Conservation (phyloP, 495 filamentous ascomycete species). For the Trypethelium eluteriae region DNA sequence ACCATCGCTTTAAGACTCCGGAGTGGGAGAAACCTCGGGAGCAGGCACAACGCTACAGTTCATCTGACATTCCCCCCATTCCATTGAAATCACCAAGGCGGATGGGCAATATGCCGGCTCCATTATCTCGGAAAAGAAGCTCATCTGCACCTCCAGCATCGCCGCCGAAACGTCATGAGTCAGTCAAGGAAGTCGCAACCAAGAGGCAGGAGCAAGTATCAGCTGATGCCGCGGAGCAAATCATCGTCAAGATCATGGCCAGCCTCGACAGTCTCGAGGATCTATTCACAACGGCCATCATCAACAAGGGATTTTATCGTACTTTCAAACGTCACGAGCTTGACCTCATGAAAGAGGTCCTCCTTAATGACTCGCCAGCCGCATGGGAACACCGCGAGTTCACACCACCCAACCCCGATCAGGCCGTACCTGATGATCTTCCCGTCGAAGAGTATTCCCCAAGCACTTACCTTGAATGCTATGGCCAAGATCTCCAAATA, state of each 20-base stretch:
- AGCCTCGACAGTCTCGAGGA: conserved; percentile 48
- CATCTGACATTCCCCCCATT: neutral
- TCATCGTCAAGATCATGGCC: conserved; percentile 47
- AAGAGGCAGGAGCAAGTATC: conserved; percentile 19
- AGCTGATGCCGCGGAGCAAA: conserved; percentile 39
- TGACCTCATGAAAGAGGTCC: conserved; percentile 46
- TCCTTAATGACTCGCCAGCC: conserved; percentile 52
- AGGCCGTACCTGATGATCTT: conserved; percentile 40
- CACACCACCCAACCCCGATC: conserved; percentile 47
- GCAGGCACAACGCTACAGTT: conserved; percentile 3
- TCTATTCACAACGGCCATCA: conserved; percentile 49
- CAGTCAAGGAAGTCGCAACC: conserved; percentile 1
- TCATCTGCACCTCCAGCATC: conserved; percentile 11
- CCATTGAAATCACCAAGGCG: neutral
- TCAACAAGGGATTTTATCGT: conserved; percentile 53
- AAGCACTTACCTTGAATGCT: conserved; percentile 47
- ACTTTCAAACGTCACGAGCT: conserved; percentile 56
- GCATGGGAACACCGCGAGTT: conserved; percentile 62
- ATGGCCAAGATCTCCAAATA: conserved; percentile 51
- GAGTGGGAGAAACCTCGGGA: conserved; percentile 9
- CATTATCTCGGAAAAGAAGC: conserved; percentile 1
- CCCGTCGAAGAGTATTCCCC: conserved; percentile 53
- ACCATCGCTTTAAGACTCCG: conserved; percentile 5
- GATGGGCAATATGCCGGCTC: neutral
- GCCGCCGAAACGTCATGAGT: neutral